A percentile compares a stretch with the other conserved stretches of the same genome.
Evolutionary conservation across 1,284 basidiomycete genomes (phyloP).

Genomic region (Coniferiporia sulphurascens): DNA sequence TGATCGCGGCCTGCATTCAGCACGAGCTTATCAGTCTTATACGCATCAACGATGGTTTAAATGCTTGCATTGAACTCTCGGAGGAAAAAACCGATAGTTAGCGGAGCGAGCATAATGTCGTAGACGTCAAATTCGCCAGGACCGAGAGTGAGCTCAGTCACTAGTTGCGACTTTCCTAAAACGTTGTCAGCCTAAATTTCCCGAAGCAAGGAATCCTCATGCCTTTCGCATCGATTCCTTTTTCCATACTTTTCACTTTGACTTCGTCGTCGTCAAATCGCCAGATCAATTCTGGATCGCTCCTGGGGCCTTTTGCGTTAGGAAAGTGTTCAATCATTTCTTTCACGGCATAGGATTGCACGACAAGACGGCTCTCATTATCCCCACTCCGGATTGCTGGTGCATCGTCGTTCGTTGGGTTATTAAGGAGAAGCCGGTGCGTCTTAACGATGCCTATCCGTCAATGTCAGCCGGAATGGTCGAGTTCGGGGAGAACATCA

Average conservation of each 20-base stretch:
- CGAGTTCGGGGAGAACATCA: neutral
- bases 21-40: neutral
- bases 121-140: constrained; percentile 75
- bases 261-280: constrained; percentile 63
- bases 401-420: constrained; percentile 51
- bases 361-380: constrained; percentile 58
- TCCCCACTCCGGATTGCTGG: constrained; percentile 52
- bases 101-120: constrained; percentile 53
- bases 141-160: constrained; percentile 68
- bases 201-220: constrained; percentile 12
- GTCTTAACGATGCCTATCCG: constrained; percentile 72
- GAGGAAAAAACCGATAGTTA: constrained; percentile 70
- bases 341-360: constrained; percentile 63
- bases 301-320: constrained; percentile 50
- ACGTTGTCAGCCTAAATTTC: neutral
- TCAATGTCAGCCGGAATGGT: neutral
- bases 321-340: constrained; percentile 82
- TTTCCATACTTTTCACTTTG: constrained; percentile 61
- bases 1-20: constrained; percentile 58
- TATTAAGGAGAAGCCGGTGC: constrained; percentile 59
- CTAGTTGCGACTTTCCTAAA: constrained; percentile 55
- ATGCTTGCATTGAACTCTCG: constrained; percentile 70
- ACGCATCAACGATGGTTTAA: constrained; percentile 12
- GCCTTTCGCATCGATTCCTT: constrained; percentile 63
- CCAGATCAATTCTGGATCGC: constrained; percentile 75